A percentile compares a stretch with the other conserved stretches of the same genome.
phyloP scores from a whole-genome alignment of 148 eudicot species.

The Dianthus caryophyllus region DNA sequence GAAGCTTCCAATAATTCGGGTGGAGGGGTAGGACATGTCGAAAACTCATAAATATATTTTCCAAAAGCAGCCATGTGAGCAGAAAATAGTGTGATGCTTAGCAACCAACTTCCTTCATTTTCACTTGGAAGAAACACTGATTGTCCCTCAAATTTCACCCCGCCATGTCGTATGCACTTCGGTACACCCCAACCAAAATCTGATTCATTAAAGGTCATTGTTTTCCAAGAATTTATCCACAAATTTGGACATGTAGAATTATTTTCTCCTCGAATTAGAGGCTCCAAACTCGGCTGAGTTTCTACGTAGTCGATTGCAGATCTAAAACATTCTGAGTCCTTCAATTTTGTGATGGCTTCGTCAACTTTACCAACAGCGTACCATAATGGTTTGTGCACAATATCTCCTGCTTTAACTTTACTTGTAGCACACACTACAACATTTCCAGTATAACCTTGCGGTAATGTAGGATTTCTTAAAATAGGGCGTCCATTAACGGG shows the following conservation, averaged over 20 bases:
- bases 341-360: background rate
- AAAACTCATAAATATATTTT: slow-evolving; percentile 14
- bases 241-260: background rate
- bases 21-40: no score
- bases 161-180: background rate
- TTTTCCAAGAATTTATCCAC: slow-evolving; percentile 1
- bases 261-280: background rate
- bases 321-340: background rate
- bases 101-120: slow-evolving; percentile 8
- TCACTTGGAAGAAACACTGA: background rate
- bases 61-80: slow-evolving; percentile 12
- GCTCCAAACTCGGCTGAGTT: background rate
- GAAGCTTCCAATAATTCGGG: no score
- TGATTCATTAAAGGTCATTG: background rate
- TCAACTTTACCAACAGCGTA: background rate
- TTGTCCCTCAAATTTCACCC: background rate
- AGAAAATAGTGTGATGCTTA: slow-evolving; percentile 1
- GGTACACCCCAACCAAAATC: slow-evolving; percentile 9
- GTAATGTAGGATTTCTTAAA: slow-evolving; percentile 20
- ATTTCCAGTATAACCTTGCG: slow-evolving; percentile 28
- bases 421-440: slow-evolving; percentile 14
- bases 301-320: slow-evolving; percentile 11
- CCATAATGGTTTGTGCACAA: slow-evolving; percentile 19
- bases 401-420: slow-evolving; percentile 17
- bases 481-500: slow-evolving; percentile 24